Conservation (phyloP, 495 filamentous ascomycete species). For the Penicillium malachiteum region DNA sequence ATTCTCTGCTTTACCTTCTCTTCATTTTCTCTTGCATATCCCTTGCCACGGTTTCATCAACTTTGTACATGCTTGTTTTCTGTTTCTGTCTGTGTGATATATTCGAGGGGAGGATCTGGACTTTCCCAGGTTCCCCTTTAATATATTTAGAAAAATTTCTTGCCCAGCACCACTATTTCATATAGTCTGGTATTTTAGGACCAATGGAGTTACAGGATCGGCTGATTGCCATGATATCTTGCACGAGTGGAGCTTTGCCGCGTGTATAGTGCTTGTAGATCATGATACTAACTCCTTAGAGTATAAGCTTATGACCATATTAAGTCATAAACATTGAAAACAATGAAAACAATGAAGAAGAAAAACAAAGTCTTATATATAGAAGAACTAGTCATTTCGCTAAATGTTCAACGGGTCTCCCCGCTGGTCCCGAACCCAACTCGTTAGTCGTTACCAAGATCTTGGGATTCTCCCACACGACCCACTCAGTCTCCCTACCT, state of each 20-base stretch:
- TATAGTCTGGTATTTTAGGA: slow-evolving; percentile 3
- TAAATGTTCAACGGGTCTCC: background rate
- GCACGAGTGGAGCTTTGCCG: slow-evolving; percentile 10
- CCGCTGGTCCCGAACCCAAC: slow-evolving; percentile 2
- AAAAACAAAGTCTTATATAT: no score
- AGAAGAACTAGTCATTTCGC: background rate
- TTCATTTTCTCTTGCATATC: slow-evolving; percentile 17
- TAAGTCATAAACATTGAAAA: background rate
- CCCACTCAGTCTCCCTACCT: slow-evolving; percentile 1
- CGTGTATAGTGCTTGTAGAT: slow-evolving; percentile 9
- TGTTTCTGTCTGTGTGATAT: slow-evolving; percentile 3
- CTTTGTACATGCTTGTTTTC: slow-evolving; percentile 16
- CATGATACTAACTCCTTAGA: background rate
- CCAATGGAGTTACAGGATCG: slow-evolving; percentile 3
- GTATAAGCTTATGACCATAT: slow-evolving; percentile 2
- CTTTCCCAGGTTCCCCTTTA: background rate
- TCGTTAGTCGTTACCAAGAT: background rate
- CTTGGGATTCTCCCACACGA: slow-evolving; percentile 2
- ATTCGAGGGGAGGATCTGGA: no score
- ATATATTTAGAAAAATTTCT: background rate
- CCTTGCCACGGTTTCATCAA: slow-evolving; percentile 5
- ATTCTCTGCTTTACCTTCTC: background rate
- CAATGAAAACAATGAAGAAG: no score
- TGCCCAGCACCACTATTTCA: background rate
- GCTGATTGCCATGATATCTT: background rate